Percentiles rank a stretch among this genome's conserved stretches.
phyloP scores from a whole-genome alignment of 345 rosid species.

The Moricandia moricandioides region DNA sequence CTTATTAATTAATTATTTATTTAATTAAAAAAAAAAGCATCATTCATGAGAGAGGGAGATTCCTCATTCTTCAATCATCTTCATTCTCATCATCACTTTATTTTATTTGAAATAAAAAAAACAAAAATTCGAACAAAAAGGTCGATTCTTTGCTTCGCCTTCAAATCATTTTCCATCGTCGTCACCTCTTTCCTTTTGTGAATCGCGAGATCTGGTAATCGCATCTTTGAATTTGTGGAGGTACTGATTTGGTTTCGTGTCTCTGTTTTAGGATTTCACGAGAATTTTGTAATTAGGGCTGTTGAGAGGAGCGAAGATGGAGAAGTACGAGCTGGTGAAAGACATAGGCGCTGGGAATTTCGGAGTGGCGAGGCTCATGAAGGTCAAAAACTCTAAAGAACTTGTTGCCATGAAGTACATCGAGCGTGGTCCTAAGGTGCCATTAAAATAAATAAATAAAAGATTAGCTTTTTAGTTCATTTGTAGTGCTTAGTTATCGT shows the following conservation, averaged over 20 bases:
- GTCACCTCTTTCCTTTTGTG: not conserved
- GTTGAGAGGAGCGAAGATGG: slow-evolving; percentile 60
- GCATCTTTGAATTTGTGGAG: slow-evolving; percentile 8
- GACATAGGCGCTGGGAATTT: slow-evolving; percentile 91
- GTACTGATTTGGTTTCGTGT: not conserved
- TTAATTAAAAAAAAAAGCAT: not conserved
- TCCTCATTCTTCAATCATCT: slow-evolving; percentile 9
- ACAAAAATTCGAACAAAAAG: not conserved
- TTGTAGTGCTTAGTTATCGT: too few species aligned
- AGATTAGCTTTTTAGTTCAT: not conserved
- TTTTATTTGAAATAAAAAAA: not conserved
- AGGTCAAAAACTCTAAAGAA: slow-evolving; percentile 72
- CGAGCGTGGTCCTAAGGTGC: slow-evolving; percentile 81
- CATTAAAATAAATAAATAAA: too few species aligned
- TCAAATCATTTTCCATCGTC: slow-evolving; percentile 24
- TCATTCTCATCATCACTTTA: not conserved
- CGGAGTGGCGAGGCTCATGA: slow-evolving; percentile 87
- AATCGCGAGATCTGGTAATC: slow-evolving; percentile 28
- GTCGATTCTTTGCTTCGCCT: slow-evolving; percentile 35
- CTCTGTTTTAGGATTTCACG: slow-evolving; percentile 18
- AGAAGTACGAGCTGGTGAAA: slow-evolving; percentile 79
- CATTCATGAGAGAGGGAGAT: slow-evolving; percentile 21
- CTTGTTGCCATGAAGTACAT: slow-evolving; percentile 92
- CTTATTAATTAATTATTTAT: not conserved
- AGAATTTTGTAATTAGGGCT: too few species aligned